phyloP scores from a whole-genome alignment of 192 early-diverging fungal species.

The Backusella tarrabulga region DNA sequence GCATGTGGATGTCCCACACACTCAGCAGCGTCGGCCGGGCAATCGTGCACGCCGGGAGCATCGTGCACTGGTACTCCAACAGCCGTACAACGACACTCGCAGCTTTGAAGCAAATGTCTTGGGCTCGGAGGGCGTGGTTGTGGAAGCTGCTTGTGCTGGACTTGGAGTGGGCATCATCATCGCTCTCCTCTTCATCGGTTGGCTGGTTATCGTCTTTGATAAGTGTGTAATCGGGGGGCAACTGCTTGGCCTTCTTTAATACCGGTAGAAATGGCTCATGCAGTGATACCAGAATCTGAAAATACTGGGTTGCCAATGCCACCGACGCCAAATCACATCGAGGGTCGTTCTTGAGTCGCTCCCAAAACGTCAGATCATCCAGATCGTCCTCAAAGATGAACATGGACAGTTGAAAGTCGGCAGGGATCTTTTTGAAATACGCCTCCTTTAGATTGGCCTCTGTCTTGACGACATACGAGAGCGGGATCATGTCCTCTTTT shows the following conservation, averaged over 20 bases:
- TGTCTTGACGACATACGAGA: neutral
- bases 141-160: neutral
- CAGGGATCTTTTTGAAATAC: slow-evolving; percentile 11
- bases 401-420: slow-evolving; percentile 7
- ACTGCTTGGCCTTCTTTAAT: neutral
- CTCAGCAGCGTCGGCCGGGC: neutral
- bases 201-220: neutral
- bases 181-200: neutral
- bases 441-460: slow-evolving; percentile 8
- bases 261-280: slow-evolving; percentile 22
- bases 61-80: slow-evolving; percentile 14
- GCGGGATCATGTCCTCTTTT: slow-evolving; percentile 7
- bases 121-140: slow-evolving; percentile 12
- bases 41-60: slow-evolving; percentile 1
- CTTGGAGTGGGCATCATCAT: neutral
- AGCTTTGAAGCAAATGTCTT: slow-evolving; percentile 9
- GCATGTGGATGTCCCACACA: slow-evolving; percentile 22
- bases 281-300: neutral
- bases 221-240: neutral
- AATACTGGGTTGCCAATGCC: slow-evolving; percentile 4
- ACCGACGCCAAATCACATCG: slow-evolving; percentile 15
- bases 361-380: neutral
- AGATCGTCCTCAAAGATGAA: slow-evolving; percentile 18
- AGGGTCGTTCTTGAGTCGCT: neutral
- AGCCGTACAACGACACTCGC: slow-evolving; percentile 15